Base-by-base conservation (phyloP, 1,284 basidiomycete species). In the Nidula niveotomentosa region DNA sequence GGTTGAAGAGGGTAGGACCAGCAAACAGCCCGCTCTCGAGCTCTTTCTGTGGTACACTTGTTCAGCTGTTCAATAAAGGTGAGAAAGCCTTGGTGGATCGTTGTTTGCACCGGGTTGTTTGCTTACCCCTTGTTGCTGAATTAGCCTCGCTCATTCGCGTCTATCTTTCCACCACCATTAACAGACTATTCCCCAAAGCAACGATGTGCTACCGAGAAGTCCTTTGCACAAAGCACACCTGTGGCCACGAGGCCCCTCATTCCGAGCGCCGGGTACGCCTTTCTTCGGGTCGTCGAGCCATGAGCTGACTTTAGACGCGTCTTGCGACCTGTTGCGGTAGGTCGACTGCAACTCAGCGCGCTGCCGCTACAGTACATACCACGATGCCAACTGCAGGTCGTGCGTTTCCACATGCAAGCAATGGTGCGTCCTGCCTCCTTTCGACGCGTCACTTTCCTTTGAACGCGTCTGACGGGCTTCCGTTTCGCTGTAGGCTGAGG, bases 291-390 rank as follows among this genome's bases (percentile, higher is more conserved):
- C 17, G 46, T 49, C 34, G 15, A 36, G 49, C 15, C n/a, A n/a
- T n/a, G n/a, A 41, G n/a, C 13, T 36, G 18, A 41, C 48, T 49
- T 39, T 39, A 33, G 35, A 13, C 47, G n/a, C 34, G 51, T 53
- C 43, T 47, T 33, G 35, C 17, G 53, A 54, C 54, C 23, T 48
- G 36, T 34, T 47, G n/a, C n/a, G n/a, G n/a, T n/a, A 77, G 76
- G 66, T 76, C 47, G 76, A 79, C 56, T 78, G 76, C 55, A 58
- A 63, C 43, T 67, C 65, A 45, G 53, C 53, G 55, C 62, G 56
- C 48, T 78, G 76, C 57, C 72, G 76, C 52, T 78, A 77, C 53
- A 78, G 76, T 50, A 55, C 63, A 5, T 49, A 53, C 10, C 76
- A 78, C 56, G 56, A 55, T 35, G 51, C 62, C 3, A 56, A 65